Evolutionary conservation across 306 rosid species (phyloP), one percentile per base, ranked within the genome.

Genomic region (Nissolia schottii): DNA sequence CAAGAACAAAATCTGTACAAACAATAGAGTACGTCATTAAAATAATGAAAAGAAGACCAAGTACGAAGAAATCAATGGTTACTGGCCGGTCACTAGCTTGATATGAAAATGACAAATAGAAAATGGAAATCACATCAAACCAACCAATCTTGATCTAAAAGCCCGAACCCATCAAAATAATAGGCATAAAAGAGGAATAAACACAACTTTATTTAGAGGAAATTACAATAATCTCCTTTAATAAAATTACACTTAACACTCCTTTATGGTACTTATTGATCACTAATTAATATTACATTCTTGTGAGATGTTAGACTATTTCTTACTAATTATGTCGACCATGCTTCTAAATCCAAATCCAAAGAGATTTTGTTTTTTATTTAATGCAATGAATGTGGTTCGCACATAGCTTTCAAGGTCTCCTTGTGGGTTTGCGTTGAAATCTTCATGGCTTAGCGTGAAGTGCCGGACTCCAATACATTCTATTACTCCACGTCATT

Each of bases 401-500:
- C 62, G 80, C 75, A 85, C 70, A 67, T 81, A 66, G 69, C 83
- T 84, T 78, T 87, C 87, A 78, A 77, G 69, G 73, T 32, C 64
- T 61, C 83, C 83, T 87, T 74, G 87, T 63, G 72, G 88, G 81
- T 80, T 88, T 76, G 77, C 64, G 63, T 80, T 86, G 73, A 85
- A 85, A 82, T 81, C 56, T 81, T 65, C 18, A 3, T 66, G 86
- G 83, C 83, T 76, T 93, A 58, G 85, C 96, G 83, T 93, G 79
- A 67, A 85, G 82, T 79, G 84, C 84, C 88, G 86, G 88, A 56
- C 77, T 79, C 87, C 80, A 73, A 67, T 58, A 27, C 64, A 45
- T 72, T 61, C 84, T 62, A 84, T 73, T 51, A 84, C 87, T 59
- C 88, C 87, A 88, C 87, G 86, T 85, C 92, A 85, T 67, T 60